Evolutionary conservation across 1,139 yeast genomes (phyloP).

Genomic region (Candida labiduridarum): DNA sequence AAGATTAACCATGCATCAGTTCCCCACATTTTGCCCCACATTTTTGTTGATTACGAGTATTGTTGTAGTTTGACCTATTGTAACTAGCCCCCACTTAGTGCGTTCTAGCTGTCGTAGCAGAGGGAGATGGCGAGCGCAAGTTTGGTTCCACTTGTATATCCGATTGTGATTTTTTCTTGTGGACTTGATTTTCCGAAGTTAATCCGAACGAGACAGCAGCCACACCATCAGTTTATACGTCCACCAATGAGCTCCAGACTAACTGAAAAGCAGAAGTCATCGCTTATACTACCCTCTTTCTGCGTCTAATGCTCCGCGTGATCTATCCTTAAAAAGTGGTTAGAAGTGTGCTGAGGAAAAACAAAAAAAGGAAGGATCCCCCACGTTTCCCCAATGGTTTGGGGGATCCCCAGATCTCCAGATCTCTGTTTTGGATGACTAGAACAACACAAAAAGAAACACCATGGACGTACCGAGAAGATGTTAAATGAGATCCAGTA

Average conservation of each 20-base stretch:
- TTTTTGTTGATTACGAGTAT: background rate
- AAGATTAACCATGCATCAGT: background rate
- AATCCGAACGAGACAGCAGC: background rate
- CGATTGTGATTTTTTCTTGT: background rate
- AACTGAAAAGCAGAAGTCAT: no score
- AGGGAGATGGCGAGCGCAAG: no score
- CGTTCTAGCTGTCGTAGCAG: no score
- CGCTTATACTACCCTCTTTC: no score
- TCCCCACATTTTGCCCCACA: conserved; percentile 3
- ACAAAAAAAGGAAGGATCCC: background rate
- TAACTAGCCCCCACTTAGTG: no score
- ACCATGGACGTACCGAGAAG: background rate
- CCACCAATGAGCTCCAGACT: no score
- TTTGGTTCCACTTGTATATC: no score
- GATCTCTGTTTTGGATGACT: background rate
- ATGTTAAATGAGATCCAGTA: background rate
- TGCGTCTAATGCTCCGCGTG: background rate
- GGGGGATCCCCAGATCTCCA: conserved; percentile 5
- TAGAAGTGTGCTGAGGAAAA: background rate
- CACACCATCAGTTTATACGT: no score
- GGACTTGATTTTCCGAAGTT: background rate
- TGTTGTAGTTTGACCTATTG: no score
- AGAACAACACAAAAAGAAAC: background rate
- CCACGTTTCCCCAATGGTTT: conserved; percentile 4
- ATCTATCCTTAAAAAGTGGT: background rate